Evolutionary conservation across 257 asterid species (phyloP), one percentile per base, ranked within the genome.

Genomic region (Verbascum thapsus): DNA sequence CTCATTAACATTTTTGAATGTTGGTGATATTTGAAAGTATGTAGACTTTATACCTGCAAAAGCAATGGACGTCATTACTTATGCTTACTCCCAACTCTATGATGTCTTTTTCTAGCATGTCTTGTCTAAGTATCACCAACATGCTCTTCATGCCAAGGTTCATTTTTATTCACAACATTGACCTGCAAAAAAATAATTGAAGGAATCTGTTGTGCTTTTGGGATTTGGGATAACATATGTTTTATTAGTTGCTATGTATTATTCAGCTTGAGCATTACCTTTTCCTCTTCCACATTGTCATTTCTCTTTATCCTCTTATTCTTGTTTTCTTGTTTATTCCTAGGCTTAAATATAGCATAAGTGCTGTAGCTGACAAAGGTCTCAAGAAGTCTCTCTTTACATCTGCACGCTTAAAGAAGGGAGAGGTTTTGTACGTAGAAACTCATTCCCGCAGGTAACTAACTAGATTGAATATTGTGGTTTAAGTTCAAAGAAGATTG

Each of bases 361-460:
- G 91, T 72, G 95, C 85, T 59, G 95, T 94, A 75, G 97, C 99
- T 32, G 99, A 94, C 81, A 94, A 87, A 69, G 99, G 99, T 53
- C 76, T 85, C 13, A 85, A 85, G 74, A 87, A 72, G 75, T 76
- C 94, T 13, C 83, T 79, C 48, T 94, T 85, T 58, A 90, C 99
- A 53, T 87, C 96, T 22, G 87, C 99, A 32, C 99, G 99, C 73
- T 70, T 94, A 78, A 90, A 90, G 81, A 84, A 79, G 80, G 99
- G 99, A 16, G 97, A 94, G 77, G 99, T 90, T 68, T 81, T 94
- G 19, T 90, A 85, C 61, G 82, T 90, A 32, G 99, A 94, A 80
- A 86, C 97, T 32, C 95, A 78, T 75, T 71, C 81, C 62, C 68
- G 78, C 80, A 85, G 99, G 97, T 91, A 79, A 57, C 19, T 53